These are phyloP conservation scores for Rhazya stricta DNA, from an alignment of 257 asterid species.

Conservation along the genomic window DNA sequence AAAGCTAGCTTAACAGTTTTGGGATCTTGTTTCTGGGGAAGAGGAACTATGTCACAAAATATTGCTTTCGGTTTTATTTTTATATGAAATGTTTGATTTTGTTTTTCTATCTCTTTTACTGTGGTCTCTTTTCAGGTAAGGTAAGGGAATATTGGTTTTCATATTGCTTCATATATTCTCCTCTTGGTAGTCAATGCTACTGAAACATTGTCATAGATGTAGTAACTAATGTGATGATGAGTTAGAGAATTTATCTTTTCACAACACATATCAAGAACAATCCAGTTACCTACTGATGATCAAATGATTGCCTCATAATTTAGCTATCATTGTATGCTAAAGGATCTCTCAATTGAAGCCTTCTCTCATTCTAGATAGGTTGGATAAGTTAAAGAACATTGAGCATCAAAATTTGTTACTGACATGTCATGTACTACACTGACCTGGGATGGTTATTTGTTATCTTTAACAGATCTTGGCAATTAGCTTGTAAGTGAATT, in stretches of 20 bases:
- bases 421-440: not conserved
- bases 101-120: not conserved
- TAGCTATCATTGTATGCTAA: too few species aligned
- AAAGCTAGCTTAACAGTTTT: not conserved
- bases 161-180: not conserved
- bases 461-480: not conserved
- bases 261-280: not conserved
- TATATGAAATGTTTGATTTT: not conserved
- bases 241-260: not conserved
- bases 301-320: not conserved
- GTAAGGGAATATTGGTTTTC: not conserved
- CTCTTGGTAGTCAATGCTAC: not conserved
- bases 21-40: not conserved
- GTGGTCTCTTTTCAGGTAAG: not conserved
- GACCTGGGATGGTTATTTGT: not conserved
- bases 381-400: too few species aligned
- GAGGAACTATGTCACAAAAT: not conserved
- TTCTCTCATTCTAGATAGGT: too few species aligned
- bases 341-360: not conserved
- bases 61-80: not conserved
- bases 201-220: not conserved
- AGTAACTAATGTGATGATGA: not conserved
- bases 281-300: not conserved
- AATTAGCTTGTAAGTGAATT: not conserved
- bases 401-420: not conserved